phyloP scores from a whole-genome alignment of 139 green algal genomes.

The Tetratostichococcus sp. region DNA sequence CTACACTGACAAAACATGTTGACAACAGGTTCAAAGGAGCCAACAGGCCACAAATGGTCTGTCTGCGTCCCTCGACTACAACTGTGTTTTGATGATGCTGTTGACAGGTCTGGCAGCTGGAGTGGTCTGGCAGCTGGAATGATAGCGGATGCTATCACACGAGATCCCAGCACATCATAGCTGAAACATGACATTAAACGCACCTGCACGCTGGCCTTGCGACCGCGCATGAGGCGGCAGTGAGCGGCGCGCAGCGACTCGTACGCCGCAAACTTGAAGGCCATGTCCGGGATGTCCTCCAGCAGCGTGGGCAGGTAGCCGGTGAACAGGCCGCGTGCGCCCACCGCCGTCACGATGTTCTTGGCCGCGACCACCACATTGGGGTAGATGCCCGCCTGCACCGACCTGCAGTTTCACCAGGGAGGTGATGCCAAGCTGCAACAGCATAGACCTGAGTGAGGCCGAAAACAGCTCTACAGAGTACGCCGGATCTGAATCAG shows the following conservation, averaged over 20 bases:
- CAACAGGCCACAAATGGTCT: no score
- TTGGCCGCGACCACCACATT: slow-evolving; percentile 68
- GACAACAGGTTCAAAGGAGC: neutral
- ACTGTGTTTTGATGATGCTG: no score
- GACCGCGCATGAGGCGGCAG: slow-evolving; percentile 15
- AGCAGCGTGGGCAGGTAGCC: slow-evolving; percentile 84
- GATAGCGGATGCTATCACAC: no score
- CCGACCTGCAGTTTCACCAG: slow-evolving; percentile 7
- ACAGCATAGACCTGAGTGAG: no score
- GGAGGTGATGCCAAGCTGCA: no score
- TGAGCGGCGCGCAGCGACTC: slow-evolving; percentile 71
- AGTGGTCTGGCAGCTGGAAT: no score
- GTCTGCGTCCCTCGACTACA: no score
- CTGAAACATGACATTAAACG: neutral
- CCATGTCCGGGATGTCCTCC: slow-evolving; percentile 91
- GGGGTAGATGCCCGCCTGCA: slow-evolving; percentile 70
- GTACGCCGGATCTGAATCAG: no score
- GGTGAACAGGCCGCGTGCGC: slow-evolving; percentile 71
- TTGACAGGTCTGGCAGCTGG: no score
- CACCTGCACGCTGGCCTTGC: slow-evolving; percentile 15
- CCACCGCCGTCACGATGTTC: slow-evolving; percentile 56
- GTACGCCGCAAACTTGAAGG: slow-evolving; percentile 88
- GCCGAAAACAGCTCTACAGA: no score
- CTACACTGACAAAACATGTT: no score
- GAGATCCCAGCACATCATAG: no score